Evolutionary conservation across 2,329 filamentous ascomycete species (phyloP), one percentile per base, ranked within the genome.

Genomic region (Penicillium brasilianum): DNA sequence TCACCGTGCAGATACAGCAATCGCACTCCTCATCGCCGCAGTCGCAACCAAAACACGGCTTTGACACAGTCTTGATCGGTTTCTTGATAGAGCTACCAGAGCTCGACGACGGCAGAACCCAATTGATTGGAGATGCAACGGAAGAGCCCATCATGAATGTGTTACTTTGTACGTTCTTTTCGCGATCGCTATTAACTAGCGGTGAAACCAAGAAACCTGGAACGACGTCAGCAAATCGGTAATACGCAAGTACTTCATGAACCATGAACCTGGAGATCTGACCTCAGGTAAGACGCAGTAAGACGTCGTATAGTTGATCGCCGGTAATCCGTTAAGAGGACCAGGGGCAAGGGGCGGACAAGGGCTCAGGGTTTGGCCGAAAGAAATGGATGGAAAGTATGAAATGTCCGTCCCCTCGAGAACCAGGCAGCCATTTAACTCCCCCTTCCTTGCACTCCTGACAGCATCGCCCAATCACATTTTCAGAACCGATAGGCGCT

Each of bases 21-120:
- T 79, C 77, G 36, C 77, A 79, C 39, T 76, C 76, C 51, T 77
- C 76, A 61, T 76, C 77, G 7, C 77, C 76, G 32, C 76, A 79
- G 48, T 77, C 77, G 54, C 77, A 79, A 3, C 77, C 76, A 56
- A 79, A 78, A 51, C 77, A 79, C 9, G 77, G 77, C 60, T 78
- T 79, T 9, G 75, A 73, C 4, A 75, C 72, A 2, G 70, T 61
- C 61, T 78, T 76, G 64, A 78, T 76, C 16, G 77, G 76, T 55
- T 76, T 76, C 49, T 69, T 73, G 54, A 78, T 69, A 0, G 75
- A 74, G 18, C 75, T 68, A 14, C 72, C 72, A 20, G 75, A 74
- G 56, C 70, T 65, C 13, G 70, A 72, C n/a, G 74, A 74, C 3
- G 76, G 76, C 20, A 78, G 72, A 32, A 67, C 74, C 46, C 60